Evolutionary conservation across 306 rosid genomes (phyloP).

Genomic region (Prinsepia uniflora): DNA sequence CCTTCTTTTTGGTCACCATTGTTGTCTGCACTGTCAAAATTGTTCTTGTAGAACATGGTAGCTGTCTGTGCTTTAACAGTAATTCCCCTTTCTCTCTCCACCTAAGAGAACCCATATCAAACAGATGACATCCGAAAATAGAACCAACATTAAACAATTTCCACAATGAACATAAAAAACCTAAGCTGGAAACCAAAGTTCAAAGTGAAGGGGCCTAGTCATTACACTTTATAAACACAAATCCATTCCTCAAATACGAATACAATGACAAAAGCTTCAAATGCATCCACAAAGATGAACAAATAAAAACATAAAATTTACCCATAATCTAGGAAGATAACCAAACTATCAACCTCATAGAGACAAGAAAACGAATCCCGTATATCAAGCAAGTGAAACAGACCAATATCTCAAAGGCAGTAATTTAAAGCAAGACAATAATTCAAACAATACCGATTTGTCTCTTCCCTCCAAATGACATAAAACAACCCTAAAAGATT

Average conservation of each 20-base stretch:
- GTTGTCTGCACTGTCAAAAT: conserved; percentile 22
- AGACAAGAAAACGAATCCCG: neutral
- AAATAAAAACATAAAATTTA: neutral
- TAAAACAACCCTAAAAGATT: neutral
- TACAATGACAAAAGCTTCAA: neutral
- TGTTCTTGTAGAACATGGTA: conserved; percentile 73
- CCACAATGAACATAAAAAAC: neutral
- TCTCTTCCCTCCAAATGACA: neutral
- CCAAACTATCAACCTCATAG: neutral
- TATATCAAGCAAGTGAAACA: neutral
- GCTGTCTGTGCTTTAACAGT: conserved; percentile 98
- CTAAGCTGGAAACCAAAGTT: neutral
- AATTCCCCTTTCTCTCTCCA: conserved; percentile 92
- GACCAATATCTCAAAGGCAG: neutral
- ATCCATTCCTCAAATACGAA: neutral
- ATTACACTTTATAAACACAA: too few species aligned
- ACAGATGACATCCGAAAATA: neutral
- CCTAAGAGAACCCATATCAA: conserved; percentile 45
- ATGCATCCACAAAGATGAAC: neutral
- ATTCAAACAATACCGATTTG: conserved; percentile 12
- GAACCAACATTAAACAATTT: neutral
- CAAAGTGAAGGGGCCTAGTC: neutral
- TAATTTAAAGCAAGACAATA: conserved; percentile 6
- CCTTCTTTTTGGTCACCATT: conserved; percentile 33
- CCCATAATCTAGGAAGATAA: neutral